Evolutionary conservation across 345 rosid species (phyloP), one percentile per base, ranked within the genome.

Genomic region (Lenwebbia sp.): DNA sequence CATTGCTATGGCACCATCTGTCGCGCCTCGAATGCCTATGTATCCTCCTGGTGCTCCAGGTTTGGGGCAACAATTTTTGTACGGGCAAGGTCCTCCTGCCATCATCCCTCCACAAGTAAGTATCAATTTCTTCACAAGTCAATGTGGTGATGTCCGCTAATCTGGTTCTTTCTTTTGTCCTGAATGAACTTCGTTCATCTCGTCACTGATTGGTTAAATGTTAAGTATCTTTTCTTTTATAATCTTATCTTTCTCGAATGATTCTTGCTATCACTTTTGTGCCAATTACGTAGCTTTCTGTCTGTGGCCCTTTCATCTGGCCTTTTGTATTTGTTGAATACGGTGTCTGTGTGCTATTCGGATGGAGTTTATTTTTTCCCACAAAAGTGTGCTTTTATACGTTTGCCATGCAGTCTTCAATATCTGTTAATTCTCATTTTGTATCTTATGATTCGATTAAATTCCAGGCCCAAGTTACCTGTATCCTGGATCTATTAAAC

Each of bases 61-160:
- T 28, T 83, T 95, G 83, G 96, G 97, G 85, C 97, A 92, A 62
- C 98, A 95, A 53, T 91, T 94, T 86, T 90, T 95, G 70, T 95
- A 92, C 86, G 95, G 96, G 60, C 98, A 95, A 89, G 94, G 86
- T 60, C 96, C 96, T 33, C 96, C 95, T 78, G 90, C 96, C 83
- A 88, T 95, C n/a, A 90, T 94, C 30, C 96, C 94, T 84, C 93
- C 92, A 3, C 96, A 94, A 86, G 94, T 92, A 85, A 87, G 54
- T 83, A 28, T 13, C 53, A 17, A 44, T 82, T 52, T 30, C 5
- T 21, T 11, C 54, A 26, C 19, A 65, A 65, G 76, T 65, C 26
- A 13, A 28, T 60, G 26, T 86, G 54, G 54, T 40, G 40, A 82
- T 82, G 40, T 53, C 5, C 5, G 15, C 30, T 52, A 40, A 28